phyloP scores from a whole-genome alignment of 106 monocot species.

The Dendrobium officinale region DNA sequence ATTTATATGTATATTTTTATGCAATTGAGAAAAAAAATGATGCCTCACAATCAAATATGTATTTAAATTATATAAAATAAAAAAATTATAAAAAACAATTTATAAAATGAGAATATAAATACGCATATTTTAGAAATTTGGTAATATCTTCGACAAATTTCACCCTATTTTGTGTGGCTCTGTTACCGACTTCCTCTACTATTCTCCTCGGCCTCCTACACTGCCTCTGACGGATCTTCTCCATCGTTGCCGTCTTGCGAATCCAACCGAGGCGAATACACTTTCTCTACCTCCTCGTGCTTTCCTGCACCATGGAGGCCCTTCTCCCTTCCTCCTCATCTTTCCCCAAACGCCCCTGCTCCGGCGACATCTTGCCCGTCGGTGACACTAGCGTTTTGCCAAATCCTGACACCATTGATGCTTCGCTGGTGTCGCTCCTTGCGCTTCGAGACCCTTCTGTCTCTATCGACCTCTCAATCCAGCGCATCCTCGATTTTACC shows the following conservation, averaged over 20 bases:
- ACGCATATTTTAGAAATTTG: no score
- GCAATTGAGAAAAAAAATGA: no score
- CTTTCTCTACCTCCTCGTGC: neutral
- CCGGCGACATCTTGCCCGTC: neutral
- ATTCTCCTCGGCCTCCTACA: neutral
- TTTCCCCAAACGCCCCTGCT: slow-evolving; percentile 16
- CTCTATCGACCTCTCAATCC: slow-evolving; percentile 37
- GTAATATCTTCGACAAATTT: no score
- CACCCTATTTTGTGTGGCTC: neutral
- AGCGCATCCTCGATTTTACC: slow-evolving; percentile 31
- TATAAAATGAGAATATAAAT: no score
- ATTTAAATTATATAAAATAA: no score
- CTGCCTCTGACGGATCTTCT: neutral
- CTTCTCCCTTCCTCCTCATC: neutral
- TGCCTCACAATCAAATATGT: no score
- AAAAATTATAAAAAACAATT: no score
- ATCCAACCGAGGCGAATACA: neutral
- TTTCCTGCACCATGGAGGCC: neutral
- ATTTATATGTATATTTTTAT: no score
- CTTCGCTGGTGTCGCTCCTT: slow-evolving; percentile 27
- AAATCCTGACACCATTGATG: slow-evolving; percentile 21
- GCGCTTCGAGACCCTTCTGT: slow-evolving; percentile 22
- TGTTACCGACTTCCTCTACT: neutral
- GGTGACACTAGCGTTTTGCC: neutral
- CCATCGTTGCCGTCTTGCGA: neutral